Evolutionary conservation across 495 filamentous ascomycete genomes (phyloP), one percentile per base, ranked within the genome.

Genomic region (Penicillium bialowiezense): DNA sequence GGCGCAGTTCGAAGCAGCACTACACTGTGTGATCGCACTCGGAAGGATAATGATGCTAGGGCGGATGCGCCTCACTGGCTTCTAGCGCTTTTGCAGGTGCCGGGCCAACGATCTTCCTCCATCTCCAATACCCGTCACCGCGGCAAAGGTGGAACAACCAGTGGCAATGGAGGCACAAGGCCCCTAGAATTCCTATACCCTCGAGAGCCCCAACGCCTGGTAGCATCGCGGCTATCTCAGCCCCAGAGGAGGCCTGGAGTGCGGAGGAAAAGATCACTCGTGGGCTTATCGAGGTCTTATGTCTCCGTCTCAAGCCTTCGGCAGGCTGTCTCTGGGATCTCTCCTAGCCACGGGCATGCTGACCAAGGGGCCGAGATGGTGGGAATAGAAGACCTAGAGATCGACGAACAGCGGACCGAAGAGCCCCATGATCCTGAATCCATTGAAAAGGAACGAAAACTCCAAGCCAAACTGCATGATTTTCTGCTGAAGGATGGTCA

Each of bases 1-100:
- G 73, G 72, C 51, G 65, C 75, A n/a, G 68, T 78, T 53, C 81
- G 74, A 58, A 80, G 70, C 55, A 73, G 75, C 55, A 80, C 81
- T 39, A 70, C 73, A 40, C 75, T 91, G 13, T 84, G 84, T 52
- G 80, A 79, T 20, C 62, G 70, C 43, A 86, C 90, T 48, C 89
- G 85, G 81, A 76, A 80, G 41, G 80, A 89, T 71, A 82, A 77
- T 28, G 77, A 74, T 32, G 60, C 72, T 51, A 71, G 79, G 29
- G 62, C 83, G 51, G 81, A 90, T 52, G 65, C 84, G 48, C 60
- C 75, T 21, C 48, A 62, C 21, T 79, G 75, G 72, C 69, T 67
- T 56, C 51, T 73, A 24, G 58, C 63, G 24, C 57, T 76, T 7
- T 44, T 65, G 15, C 64, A 61, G 35, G 41, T 55, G 6, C 46